phyloP scores from a whole-genome alignment of 257 asterid species.

The Salvia splendens region DNA sequence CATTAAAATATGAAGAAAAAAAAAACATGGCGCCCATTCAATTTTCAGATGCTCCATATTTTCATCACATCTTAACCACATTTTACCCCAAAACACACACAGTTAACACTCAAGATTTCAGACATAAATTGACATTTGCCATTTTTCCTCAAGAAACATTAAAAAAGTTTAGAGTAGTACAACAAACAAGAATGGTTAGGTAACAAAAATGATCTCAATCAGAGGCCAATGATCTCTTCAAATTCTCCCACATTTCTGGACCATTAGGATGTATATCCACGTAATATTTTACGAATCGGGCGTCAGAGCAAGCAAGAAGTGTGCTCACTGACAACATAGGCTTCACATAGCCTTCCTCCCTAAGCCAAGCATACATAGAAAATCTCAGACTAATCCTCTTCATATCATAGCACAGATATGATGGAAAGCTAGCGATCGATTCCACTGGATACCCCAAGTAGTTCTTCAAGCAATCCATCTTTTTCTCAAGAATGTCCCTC shows the following conservation, averaged over 20 bases:
- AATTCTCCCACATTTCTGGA: conserved; percentile 65
- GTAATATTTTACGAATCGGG: conserved; percentile 63
- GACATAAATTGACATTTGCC: too few relatives aligned
- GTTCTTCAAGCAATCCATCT: conserved; percentile 54
- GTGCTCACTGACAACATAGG: conserved; percentile 71
- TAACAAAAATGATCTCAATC: conserved; percentile 34
- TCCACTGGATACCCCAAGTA: conserved; percentile 71
- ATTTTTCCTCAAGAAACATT: background rate
- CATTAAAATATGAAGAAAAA: too few relatives aligned
- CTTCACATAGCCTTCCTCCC: conserved; percentile 72
- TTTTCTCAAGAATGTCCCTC: conserved; percentile 61
- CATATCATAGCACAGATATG: conserved; percentile 77
- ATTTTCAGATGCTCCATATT: too few relatives aligned
- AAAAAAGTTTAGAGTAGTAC: background rate
- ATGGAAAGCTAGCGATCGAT: conserved; percentile 65
- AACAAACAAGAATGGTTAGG: background rate
- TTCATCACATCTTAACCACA: too few relatives aligned
- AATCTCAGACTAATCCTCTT: conserved; percentile 64
- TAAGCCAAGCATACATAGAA: conserved; percentile 79
- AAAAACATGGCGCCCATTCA: too few relatives aligned
- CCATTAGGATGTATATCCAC: conserved; percentile 81
- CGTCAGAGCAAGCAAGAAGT: conserved; percentile 72
- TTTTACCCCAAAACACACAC: too few relatives aligned
- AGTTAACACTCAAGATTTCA: too few relatives aligned
- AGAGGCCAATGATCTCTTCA: conserved; percentile 41